Base-by-base conservation (phyloP, 495 filamentous ascomycete genomes). In the Entonaema liquescens region DNA sequence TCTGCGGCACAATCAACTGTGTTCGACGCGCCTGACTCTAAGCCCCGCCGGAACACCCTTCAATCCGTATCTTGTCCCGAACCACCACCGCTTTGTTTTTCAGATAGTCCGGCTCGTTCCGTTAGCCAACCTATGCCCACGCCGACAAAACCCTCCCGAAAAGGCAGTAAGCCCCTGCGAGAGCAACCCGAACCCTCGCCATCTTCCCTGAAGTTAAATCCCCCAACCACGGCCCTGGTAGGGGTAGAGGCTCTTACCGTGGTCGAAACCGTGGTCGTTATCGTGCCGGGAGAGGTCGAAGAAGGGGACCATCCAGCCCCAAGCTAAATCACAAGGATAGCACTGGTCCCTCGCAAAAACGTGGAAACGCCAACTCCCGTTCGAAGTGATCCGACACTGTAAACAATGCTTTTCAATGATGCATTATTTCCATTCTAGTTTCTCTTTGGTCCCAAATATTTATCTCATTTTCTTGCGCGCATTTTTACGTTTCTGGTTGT, bases 41-140 rank as follows among this genome's bases (percentile, higher is more conserved):
- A 74, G 26, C 75, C 70, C 58, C 75, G 75, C 12, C 75, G 75
- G 6, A 77, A 77, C 19, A 77, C 75, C 49, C 68, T 75, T 28
- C 75, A 77, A 23, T 74, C 73, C 19, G 55, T 74, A 53, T 76
- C 75, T 58, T 77, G 73, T 54, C 66, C 75, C 2, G 75, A 76
- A 4, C 68, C 64, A n/a, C 61, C 66, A 7, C 19, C 59, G 2
- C 59, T 70, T n/a, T 59, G 62, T 62, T 57, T 70, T 25, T 65
- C 63, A 17, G 66, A 50, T 31, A 77, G 73, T 49, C 73, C 75
- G 26, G 50, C 70, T 31, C 75, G 75, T 13, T 74, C 73, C 19
- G 68, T 72, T 35, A 77, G 75, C 49, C 75, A 77, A 58, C 73
- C 75, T 13, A 15, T 72, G 17, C 73, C 75, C 21, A 69, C 60